Base-by-base conservation (phyloP, 1,284 basidiomycete genomes). In the Ceratobasidium theobromae region DNA sequence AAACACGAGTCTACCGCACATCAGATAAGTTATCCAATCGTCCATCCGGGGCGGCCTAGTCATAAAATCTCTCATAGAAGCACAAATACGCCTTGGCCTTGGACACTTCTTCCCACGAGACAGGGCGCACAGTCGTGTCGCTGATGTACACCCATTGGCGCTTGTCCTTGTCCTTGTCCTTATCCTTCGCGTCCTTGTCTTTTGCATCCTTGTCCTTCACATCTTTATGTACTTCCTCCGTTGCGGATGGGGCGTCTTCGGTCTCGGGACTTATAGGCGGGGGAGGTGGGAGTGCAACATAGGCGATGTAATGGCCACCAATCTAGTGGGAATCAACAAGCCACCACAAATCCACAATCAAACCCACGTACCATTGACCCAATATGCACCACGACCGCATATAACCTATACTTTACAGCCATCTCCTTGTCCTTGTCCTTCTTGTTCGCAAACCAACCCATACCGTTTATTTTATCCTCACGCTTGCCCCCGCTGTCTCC, bases 91-190 rank as follows among this genome's bases (percentile, higher is more conserved):
- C 94, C 75, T 91, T 95, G 66, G 88, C 87, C 74, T 87, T 88
- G 71, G 96, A 79, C 5, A 96, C 95, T 75, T 97, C 95, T 45
- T 94, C 91, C 46, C 95, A 77, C 46, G 86, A 86, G 2, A 89
- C 86, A 30, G 91, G 78, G 51, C 89, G 81, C 9, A 98, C 92
- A 51, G 85, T 77, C 1, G 90, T 92, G 74, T 93, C 89, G 75
- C 91, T 86, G 80, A 95, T 88, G 74, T 91, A 95, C 53, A 91
- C 91, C 95, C 95, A 98, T 68, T 91, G 85, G 38, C 95, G 78
- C 70, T 43, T 71, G 51, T 78, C 76, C 45, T 69, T 69, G 46
- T 72, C 71, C 43, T 72, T 70, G 11, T 62, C 40, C 21, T 66
- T 67, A 43, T 57, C 38, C 18, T 53, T 28, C n/a, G 18, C 23